These are phyloP conservation scores for Drechslerella dactyloides DNA, from an alignment of 2,329 filamentous ascomycete species.

Conservation along the genomic window DNA sequence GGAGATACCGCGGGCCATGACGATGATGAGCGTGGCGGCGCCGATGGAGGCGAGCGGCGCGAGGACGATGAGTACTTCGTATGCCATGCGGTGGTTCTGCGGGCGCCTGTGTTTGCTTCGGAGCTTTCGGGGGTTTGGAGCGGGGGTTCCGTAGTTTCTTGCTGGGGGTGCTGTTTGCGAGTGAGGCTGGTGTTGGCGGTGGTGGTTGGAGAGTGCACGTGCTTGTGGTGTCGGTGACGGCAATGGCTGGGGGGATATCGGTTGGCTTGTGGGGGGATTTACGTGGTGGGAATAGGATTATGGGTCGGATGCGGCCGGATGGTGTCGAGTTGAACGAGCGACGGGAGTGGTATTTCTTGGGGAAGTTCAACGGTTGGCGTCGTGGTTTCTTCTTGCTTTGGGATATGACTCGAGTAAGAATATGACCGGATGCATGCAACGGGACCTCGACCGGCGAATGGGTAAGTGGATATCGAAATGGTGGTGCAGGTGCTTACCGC, in stretches of 20 bases:
- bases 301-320: background rate
- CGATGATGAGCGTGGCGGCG: constrained; percentile 8
- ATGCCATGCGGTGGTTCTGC: background rate
- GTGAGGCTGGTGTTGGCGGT: background rate
- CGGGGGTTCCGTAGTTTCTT: background rate
- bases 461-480: no score
- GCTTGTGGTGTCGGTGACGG: background rate
- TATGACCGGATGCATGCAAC: no score
- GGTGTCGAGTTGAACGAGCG: background rate
- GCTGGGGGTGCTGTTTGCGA: background rate
- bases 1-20: background rate
- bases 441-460: no score
- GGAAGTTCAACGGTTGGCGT: background rate
- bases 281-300: background rate
- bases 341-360: background rate
- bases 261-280: background rate
- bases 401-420: no score
- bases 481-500: no score
- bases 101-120: background rate
- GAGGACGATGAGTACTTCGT: constrained; percentile 12
- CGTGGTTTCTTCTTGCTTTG: no score
- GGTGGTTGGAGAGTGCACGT: background rate
- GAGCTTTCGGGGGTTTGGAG: no score
- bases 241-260: background rate
- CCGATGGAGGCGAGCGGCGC: constrained; percentile 9